phyloP scores from a whole-genome alignment of 352 stramenopile genomes.

The Globisporangium uncinulatum region DNA sequence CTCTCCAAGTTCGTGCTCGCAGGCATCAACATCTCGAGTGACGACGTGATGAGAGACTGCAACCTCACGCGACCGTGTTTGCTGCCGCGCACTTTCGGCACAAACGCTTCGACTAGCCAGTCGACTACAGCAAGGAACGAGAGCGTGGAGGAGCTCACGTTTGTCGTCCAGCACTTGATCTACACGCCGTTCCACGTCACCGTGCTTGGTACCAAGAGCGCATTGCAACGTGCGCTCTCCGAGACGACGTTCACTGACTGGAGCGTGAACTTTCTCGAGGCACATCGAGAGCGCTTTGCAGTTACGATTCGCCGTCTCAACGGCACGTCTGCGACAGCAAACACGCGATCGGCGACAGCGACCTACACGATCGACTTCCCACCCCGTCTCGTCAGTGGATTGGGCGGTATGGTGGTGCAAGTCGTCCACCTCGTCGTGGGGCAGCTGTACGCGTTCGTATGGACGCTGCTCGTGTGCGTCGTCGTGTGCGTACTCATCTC shows the following conservation, averaged over 20 bases:
- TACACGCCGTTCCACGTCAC: constrained; percentile 36
- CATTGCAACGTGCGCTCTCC: constrained; percentile 26
- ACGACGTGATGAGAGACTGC: constrained; percentile 50
- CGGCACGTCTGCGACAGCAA: constrained; percentile 9
- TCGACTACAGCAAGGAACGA: not conserved
- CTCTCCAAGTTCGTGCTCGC: constrained; percentile 34
- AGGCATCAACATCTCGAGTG: constrained; percentile 31
- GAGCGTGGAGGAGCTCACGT: constrained; percentile 16
- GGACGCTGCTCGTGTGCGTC: constrained; percentile 20
- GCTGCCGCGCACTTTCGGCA: constrained; percentile 27
- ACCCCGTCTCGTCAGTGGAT: not conserved
- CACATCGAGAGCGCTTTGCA: constrained; percentile 28
- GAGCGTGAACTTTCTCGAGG: constrained; percentile 10
- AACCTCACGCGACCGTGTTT: constrained; percentile 41
- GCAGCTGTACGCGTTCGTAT: constrained; percentile 30
- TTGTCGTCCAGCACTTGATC: constrained; percentile 19
- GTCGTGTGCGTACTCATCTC: constrained; percentile 37
- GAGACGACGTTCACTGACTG: constrained; percentile 35
- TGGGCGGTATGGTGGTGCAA: constrained; percentile 9
- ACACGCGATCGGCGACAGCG: constrained; percentile 19
- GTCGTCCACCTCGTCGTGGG: constrained; percentile 19
- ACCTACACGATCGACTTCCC: constrained; percentile 18
- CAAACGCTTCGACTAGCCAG: constrained; percentile 8
- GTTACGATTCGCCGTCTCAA: constrained; percentile 36
- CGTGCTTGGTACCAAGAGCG: constrained; percentile 33